Base-by-base conservation (phyloP, 2,329 filamentous ascomycete genomes). In the Pseudodiploospora longispora region DNA sequence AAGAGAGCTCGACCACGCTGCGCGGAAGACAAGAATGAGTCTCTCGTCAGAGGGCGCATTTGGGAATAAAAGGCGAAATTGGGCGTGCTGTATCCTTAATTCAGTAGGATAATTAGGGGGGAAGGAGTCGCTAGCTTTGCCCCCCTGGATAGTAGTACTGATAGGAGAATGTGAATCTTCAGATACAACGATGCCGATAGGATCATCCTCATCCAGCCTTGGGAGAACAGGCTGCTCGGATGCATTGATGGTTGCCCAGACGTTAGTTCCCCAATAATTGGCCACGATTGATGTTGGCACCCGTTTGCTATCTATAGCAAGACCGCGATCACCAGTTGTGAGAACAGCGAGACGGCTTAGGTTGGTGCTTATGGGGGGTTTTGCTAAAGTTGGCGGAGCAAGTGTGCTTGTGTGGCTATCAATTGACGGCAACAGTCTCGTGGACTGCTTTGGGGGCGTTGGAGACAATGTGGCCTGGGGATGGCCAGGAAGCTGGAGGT, bases 31-130 rank as follows among this genome's bases (percentile, higher is more conserved):
- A 40, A 97, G 73, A 3, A 96, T 83, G 6, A 95, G 72, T 60
- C 88, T 88, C 57, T 97, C 89, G 12, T 85, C 78, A 30, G 78
- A 70, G 4, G 82, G 77, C 1, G 88, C 85, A 48, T 82, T 78
- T 0, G 91, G 90, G 64, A 98, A 98, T 1, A 98, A 71, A 43
- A 96, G 80, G 6, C 89, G 78, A 61, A 98, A 98, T 59, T 97
- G 93, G 3, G 89, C 85, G 58, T 96, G 88, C 60, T 98, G 94
- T 4, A 85, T 83, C 55, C 77, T 84, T 10, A 96, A 70, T 50
- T 91, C 86, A 1, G 82, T 65, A 1, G 93, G 93, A 61, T 98
- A 98, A 53, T 83, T 79, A 52, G 65, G 70, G 27, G 77, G 90
- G 63, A 85, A 91, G 46, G 69, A 75, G 57, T 80, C 79, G 47